Base-by-base conservation (phyloP, 2,329 filamentous ascomycete genomes). In the Aspergillus sp. region DNA sequence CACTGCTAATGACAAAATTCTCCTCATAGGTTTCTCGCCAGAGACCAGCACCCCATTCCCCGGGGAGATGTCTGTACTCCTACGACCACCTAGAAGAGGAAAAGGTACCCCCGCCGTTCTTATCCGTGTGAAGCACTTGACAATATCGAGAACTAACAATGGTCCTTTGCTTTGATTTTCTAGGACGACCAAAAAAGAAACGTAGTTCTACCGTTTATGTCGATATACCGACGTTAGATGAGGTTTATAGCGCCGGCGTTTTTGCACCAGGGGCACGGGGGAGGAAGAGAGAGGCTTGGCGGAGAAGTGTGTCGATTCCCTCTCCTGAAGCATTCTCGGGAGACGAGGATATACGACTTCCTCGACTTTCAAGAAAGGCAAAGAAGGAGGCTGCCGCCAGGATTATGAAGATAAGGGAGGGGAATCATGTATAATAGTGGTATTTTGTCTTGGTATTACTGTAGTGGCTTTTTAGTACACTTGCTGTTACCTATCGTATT, bases 1-100 rank as follows among this genome's bases (percentile, higher is more conserved):
- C 47, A 37, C 49, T 23, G n/a, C 59, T 63, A 57, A 62, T 52
- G 37, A 49, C 23, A 19, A 23, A 15, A 31, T 15, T 44, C 15
- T 9, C 12, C 12, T 4, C 12, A 47, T 15, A 47, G 44, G 27
- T 2, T 17, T n/a, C n/a, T 7, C 7, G 15, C n/a, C 51, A 45
- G n/a, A 37, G 37, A 24, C 21, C 11, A 43, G 31, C 37, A 12
- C 21, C 6, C 9, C 12, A n/a, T 37, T 37, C 15, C 14, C 35
- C 5, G 12, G 35, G 15, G 35, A 37, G 12, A n/a, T 37, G 35
- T n/a, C 27, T 19, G n/a, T 19, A 6, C 24, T 53, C 8, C 24
- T 31, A 5, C 35, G 37, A 14, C 51, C 40, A 19, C 40, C 41
- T 23, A 53, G 19, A 37, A 45, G 51, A 46, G 40, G 9, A 9